Percentiles rank a stretch among this genome's conserved stretches.
These are phyloP conservation scores for Peribolospora baueri DNA, from an alignment of 768 basidiomycete genomes.

Conservation along the genomic window DNA sequence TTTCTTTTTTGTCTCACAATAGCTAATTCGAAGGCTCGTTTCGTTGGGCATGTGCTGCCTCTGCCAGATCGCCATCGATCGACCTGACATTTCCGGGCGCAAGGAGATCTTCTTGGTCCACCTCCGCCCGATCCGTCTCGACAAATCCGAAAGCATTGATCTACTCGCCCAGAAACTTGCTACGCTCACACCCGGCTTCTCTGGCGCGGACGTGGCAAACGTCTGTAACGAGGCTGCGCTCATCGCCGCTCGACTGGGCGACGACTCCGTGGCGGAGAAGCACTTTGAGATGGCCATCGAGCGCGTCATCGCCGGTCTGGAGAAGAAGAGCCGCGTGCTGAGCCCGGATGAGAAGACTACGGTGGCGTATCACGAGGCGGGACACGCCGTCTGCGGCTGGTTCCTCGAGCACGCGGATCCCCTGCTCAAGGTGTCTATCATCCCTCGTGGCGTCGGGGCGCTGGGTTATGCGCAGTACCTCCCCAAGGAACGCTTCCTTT, in stretches of 20 bases:
- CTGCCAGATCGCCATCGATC: constrained; percentile 67
- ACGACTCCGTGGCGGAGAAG: constrained; percentile 48
- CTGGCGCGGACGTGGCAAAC: constrained; percentile 95
- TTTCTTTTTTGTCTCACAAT: no score
- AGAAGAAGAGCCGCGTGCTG: constrained; percentile 80
- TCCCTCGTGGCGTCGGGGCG: constrained; percentile 83
- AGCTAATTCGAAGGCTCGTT: no score
- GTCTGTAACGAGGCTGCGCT: constrained; percentile 96
- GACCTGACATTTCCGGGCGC: constrained; percentile 80
- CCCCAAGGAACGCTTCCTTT: constrained; percentile 81
- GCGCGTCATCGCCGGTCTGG: constrained; percentile 86
- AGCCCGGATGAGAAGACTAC: constrained; percentile 94
- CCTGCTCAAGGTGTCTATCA: constrained; percentile 76
- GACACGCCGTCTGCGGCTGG: constrained; percentile 96
- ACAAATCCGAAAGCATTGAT: constrained; percentile 9
- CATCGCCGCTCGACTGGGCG: constrained; percentile 64
- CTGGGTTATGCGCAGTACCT: constrained; percentile 96
- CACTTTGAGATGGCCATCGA: constrained; percentile 97
- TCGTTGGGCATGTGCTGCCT: no score
- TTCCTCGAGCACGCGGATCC: constrained; percentile 94
- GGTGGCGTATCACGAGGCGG: constrained; percentile 96
- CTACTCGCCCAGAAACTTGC: constrained; percentile 73
- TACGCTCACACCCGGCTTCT: constrained; percentile 90
- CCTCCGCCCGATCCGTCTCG: constrained; percentile 32
- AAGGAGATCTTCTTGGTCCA: constrained; percentile 87